Percentiles rank a stretch among this genome's conserved stretches.
Evolutionary conservation across 306 rosid genomes (phyloP).

Genomic region (peach (Prunus persica)): Prunus_persica_NCBIv2 NC_034014.1:10752001-10752500

Average conservation of each 20-base stretch:
- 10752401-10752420: neutral
- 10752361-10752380: neutral
- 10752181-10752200: slow-evolving; percentile 89
- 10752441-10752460: neutral
- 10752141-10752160: neutral
- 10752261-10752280: slow-evolving; percentile 73
- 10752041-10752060: slow-evolving; percentile 14
- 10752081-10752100: neutral
- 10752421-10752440: neutral
- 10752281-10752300: slow-evolving; percentile 81
- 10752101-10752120: neutral
- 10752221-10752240: slow-evolving; percentile 80
- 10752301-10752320: slow-evolving; percentile 87
- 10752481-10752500: neutral
- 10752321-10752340: slow-evolving; percentile 70
- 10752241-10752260: slow-evolving; percentile 79
- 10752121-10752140: slow-evolving; percentile 2
- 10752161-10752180: slow-evolving; percentile 62
- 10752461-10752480: neutral
- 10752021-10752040: neutral
- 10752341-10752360: slow-evolving; percentile 51
- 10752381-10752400: neutral
- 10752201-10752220: slow-evolving; percentile 56
- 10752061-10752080: neutral
- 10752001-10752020: slow-evolving; percentile 7